Base-by-base conservation (phyloP, 2,329 filamentous ascomycete genomes). In the Penicillium sp. region DNA sequence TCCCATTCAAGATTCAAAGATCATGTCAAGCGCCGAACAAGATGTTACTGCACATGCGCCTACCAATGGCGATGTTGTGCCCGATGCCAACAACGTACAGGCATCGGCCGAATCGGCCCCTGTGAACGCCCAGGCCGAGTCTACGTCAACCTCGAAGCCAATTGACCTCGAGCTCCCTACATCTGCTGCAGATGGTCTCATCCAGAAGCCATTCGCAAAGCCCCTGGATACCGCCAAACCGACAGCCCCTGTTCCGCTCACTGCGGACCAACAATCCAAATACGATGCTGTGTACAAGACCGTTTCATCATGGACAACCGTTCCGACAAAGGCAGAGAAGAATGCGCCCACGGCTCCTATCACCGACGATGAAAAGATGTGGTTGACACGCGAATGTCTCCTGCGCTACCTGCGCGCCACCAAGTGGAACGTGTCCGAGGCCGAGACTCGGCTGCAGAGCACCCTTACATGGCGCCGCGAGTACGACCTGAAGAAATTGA, bases 351-450 rank as follows among this genome's bases (percentile, higher is more conserved):
- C 78, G 57, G 81, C 84, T 2, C 85, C 90, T 2, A 76, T 97
- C 55, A 86, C 84, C 47, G 91, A 96, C 55, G 77, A 79, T 47
- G 94, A 99, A 76, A 88, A 85, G 67, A 85, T 94, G 77, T 99
- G 91, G 86, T 82, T 99, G 62, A 96, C 92, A 11, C 85, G 86
- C 61, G 94, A 99, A 72, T 97, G 93, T 70, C 81, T 99, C 14
- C 81, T 97, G 38, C 89, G 94, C 63, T 99, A 96, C 72, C 85
- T 99, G 29, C 88, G 93, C 56, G 94, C 94, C 18, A 92, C 91
- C 35, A 97, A 96, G 75, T 99, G 94, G 91, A 81, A 86, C 62
- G 81, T 88, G 46, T 77, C 84, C 40, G 85, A 93, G 44, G 85
- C 94, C 8, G 82, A 87, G 62, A 88, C 87, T 70, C 88, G 94